Conservation (phyloP, 495 filamentous ascomycete genomes). For the Chaetomidium leptoderma region DNA sequence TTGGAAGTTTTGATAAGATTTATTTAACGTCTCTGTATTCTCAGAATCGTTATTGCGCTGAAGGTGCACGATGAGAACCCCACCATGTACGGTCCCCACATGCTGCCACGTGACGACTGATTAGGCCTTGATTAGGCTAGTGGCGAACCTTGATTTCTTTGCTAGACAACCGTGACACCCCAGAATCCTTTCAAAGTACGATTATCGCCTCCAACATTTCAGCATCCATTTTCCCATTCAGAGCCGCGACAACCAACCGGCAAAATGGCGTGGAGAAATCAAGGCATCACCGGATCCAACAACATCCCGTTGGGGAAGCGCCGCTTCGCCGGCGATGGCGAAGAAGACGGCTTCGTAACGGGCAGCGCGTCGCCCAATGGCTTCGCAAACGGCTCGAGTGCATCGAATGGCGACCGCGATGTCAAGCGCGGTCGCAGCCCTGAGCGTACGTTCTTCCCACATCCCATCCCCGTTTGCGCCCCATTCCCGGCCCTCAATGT, state of each 20-base stretch:
- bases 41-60: no score
- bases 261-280: slow-evolving; percentile 85
- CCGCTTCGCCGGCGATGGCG: slow-evolving; percentile 70
- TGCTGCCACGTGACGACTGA: no score
- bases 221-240: not conserved
- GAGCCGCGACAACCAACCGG: not conserved
- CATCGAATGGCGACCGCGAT: slow-evolving; percentile 52
- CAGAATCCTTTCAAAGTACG: not conserved
- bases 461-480: not conserved
- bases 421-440: slow-evolving; percentile 56
- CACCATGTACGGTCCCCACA: no score
- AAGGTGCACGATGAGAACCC: no score
- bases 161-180: not conserved
- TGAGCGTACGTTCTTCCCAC: slow-evolving; percentile 35
- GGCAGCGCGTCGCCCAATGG: slow-evolving; percentile 5
- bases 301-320: slow-evolving; percentile 93
- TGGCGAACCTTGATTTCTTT: not conserved
- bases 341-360: slow-evolving; percentile 38
- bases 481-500: no score
- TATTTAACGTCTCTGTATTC: no score
- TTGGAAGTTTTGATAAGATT: no score
- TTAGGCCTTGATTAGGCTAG: not conserved
- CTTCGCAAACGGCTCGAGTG: not conserved
- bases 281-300: slow-evolving; percentile 97
- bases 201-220: not conserved